phyloP scores from a whole-genome alignment of 768 basidiomycete species.

The Pleurotus giganteus region DNA sequence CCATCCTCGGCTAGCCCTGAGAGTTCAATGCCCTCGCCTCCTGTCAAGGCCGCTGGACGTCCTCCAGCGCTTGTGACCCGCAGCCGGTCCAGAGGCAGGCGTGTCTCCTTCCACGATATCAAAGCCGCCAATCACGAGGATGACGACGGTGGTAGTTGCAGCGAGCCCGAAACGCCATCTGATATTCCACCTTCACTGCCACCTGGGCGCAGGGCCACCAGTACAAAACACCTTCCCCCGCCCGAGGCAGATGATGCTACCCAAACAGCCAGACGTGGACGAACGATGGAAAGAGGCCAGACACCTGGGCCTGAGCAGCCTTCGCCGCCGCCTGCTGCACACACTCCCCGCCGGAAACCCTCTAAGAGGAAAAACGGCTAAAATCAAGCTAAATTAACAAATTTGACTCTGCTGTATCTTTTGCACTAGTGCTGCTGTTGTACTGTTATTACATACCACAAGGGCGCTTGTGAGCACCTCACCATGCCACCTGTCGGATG shows the following conservation, averaged over 20 bases:
- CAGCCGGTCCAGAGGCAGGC: constrained; percentile 76
- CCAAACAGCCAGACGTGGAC: background rate
- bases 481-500: too few relatives aligned
- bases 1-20: background rate
- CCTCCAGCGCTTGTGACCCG: constrained; percentile 86
- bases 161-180: background rate
- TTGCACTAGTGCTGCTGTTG: too few relatives aligned
- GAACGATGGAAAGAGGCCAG: background rate
- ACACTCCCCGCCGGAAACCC: background rate
- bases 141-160: background rate
- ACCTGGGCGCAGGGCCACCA: background rate
- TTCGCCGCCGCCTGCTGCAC: background rate
- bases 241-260: background rate
- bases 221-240: background rate
- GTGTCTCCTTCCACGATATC: background rate
- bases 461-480: too few relatives aligned
- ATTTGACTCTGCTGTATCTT: too few relatives aligned
- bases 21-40: background rate
- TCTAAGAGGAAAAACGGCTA: background rate
- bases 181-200: background rate
- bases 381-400: too few relatives aligned
- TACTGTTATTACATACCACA: too few relatives aligned
- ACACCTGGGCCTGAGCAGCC: background rate
- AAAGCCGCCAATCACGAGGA: too few relatives aligned
- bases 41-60: background rate